Evolutionary conservation across 2,329 filamentous ascomycete genomes (phyloP).

Genomic region (Fusarium concolor): DNA sequence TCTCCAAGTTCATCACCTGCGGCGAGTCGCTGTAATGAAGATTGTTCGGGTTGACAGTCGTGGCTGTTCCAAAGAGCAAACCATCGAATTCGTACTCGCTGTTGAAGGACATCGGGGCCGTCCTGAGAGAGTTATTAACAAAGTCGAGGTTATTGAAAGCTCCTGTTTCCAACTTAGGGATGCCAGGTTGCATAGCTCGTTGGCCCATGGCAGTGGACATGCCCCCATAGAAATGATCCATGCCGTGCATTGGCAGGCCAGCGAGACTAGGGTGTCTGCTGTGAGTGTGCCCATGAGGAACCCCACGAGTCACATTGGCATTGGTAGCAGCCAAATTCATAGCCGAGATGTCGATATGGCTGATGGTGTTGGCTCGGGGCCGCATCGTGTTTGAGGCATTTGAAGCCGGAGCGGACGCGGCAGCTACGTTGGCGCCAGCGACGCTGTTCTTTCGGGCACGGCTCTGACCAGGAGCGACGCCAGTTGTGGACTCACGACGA

Average conservation of each 20-base stretch:
- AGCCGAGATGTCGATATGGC: conserved; percentile 83
- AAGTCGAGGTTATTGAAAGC: conserved; percentile 73
- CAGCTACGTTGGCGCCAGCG: conserved; percentile 65
- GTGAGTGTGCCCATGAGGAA: conserved; percentile 68
- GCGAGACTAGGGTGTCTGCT: conserved; percentile 81
- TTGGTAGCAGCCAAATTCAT: conserved; percentile 76
- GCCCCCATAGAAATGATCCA: conserved; percentile 75
- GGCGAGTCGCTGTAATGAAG: conserved; percentile 88
- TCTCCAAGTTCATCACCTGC: conserved; percentile 72
- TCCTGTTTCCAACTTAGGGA: conserved; percentile 87
- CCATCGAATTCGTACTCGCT: conserved; percentile 62
- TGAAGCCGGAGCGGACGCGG: conserved; percentile 55
- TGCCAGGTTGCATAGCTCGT: conserved; percentile 72
- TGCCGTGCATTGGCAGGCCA: conserved; percentile 69
- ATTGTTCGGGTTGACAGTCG: conserved; percentile 76
- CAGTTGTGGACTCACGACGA: conserved; percentile 88
- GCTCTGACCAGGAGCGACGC: conserved; percentile 73
- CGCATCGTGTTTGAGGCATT: conserved; percentile 73
- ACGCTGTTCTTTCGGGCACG: conserved; percentile 94
- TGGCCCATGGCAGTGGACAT: conserved; percentile 78
- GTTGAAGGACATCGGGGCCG: conserved; percentile 74
- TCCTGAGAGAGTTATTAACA: conserved; percentile 75
- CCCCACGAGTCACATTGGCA: conserved; percentile 61
- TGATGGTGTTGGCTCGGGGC: conserved; percentile 94
- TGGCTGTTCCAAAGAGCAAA: conserved; percentile 75